A percentile compares a stretch with the other conserved stretches of the same genome.
Conservation (phyloP, 1,284 basidiomycete species). For the Cutaneotrichosporon sp. region DNA sequence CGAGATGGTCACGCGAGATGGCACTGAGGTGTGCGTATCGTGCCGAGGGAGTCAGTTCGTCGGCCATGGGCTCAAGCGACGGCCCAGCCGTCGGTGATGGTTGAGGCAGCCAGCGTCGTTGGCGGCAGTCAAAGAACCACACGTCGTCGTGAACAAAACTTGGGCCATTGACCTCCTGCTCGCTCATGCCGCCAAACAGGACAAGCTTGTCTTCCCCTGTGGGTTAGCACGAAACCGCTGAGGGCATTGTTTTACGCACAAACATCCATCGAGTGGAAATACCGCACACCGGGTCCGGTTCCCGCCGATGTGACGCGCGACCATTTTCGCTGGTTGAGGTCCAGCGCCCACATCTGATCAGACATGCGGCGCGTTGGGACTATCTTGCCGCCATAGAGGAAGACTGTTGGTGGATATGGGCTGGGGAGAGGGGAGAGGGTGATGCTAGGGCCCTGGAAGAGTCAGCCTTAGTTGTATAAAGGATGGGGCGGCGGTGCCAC, state of each 20-base stretch:
- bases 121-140: slow-evolving; percentile 70
- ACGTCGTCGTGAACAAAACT: slow-evolving; percentile 69
- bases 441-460: slow-evolving; percentile 37
- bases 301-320: slow-evolving; percentile 57
- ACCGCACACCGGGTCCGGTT: slow-evolving; percentile 60
- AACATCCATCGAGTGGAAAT: slow-evolving; percentile 85
- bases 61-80: slow-evolving; percentile 15
- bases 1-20: slow-evolving; percentile 72
- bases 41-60: slow-evolving; percentile 57
- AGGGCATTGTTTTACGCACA: slow-evolving; percentile 54
- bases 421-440: slow-evolving; percentile 38
- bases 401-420: slow-evolving; percentile 36
- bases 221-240: slow-evolving; percentile 2
- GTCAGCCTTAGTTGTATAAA: not conserved
- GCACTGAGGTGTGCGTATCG: slow-evolving; percentile 88
- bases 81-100: slow-evolving; percentile 15
- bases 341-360: slow-evolving; percentile 78
- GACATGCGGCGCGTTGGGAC: slow-evolving; percentile 82
- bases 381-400: slow-evolving; percentile 69
- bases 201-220: slow-evolving; percentile 80
- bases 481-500: slow-evolving; percentile 38
- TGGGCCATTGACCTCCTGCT: slow-evolving; percentile 54
- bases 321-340: slow-evolving; percentile 73
- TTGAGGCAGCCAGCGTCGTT: slow-evolving; percentile 61
- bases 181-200: slow-evolving; percentile 83